phyloP scores from a whole-genome alignment of 2,329 filamentous ascomycete genomes.

The Diplodia sapinea region DNA sequence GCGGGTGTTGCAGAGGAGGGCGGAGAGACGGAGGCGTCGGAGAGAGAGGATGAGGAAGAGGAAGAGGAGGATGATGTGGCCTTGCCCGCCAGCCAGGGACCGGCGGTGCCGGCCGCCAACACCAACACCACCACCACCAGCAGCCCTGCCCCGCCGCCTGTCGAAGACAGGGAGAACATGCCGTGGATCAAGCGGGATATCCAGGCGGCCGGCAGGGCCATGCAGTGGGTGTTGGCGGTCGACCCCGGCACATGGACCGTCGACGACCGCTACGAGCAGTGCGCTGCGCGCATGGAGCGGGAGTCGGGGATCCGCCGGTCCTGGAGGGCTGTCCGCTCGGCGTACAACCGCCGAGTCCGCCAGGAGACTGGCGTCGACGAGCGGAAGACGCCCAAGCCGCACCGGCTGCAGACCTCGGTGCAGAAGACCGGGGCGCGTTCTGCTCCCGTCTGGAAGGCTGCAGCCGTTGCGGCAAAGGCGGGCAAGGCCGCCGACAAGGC shows the following conservation, averaged over 20 bases:
- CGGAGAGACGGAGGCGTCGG: background rate
- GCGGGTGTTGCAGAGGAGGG: background rate
- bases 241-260: background rate
- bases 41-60: background rate
- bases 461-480: background rate
- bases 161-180: too few relatives aligned
- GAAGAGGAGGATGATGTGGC: background rate
- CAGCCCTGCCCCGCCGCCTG: background rate
- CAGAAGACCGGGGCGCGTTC: constrained; percentile 8
- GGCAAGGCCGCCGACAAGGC: background rate
- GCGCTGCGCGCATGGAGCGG: background rate
- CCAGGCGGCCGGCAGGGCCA: background rate
- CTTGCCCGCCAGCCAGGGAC: background rate
- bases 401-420: constrained; percentile 12
- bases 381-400: constrained; percentile 19
- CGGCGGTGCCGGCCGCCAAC: background rate
- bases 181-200: background rate
- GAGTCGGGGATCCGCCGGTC: background rate
- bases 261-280: background rate
- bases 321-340: constrained; percentile 2
- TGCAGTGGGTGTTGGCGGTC: constrained; percentile 10
- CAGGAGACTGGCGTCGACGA: constrained; percentile 21
- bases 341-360: constrained; percentile 29
- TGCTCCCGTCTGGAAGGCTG: background rate
- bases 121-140: background rate